Conservation (phyloP, 2,329 filamentous ascomycete species). For the Phialophora tarda region DNA sequence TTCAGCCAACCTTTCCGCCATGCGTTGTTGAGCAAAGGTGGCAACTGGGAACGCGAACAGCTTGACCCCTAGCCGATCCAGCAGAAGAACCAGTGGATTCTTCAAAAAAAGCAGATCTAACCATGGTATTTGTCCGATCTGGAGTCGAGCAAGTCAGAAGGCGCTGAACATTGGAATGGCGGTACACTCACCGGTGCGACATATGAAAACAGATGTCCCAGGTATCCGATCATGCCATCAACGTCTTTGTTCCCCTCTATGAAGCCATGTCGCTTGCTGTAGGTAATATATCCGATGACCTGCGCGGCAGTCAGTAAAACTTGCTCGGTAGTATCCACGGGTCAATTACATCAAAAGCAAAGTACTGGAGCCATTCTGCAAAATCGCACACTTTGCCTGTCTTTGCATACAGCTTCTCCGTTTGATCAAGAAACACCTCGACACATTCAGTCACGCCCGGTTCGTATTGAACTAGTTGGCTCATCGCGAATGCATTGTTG, state of each 20-base stretch:
- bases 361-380: conserved; percentile 50
- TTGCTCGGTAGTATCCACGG: neutral
- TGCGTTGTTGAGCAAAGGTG: conserved; percentile 70
- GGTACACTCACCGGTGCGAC: conserved; percentile 68
- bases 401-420: conserved; percentile 59
- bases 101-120: conserved; percentile 39
- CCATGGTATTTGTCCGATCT: conserved; percentile 40
- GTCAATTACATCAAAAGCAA: conserved; percentile 44
- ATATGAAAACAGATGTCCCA: conserved; percentile 61
- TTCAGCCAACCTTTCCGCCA: conserved; percentile 67
- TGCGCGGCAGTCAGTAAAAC: neutral
- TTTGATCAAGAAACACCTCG: conserved; percentile 70
- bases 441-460: conserved; percentile 79
- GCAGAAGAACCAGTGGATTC: conserved; percentile 55
- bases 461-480: conserved; percentile 53
- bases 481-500: conserved; percentile 67
- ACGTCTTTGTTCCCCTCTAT: conserved; percentile 44
- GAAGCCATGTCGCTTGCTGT: conserved; percentile 47
- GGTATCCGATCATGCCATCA: conserved; percentile 46
- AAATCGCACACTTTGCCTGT: conserved; percentile 43
- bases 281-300: conserved; percentile 46
- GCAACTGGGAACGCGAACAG: conserved; percentile 75
- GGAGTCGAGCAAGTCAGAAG: conserved; percentile 9
- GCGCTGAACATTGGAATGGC: neutral
- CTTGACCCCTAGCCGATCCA: conserved; percentile 69